These are phyloP conservation scores for Hylodesmum podocarpum DNA, from an alignment of 306 rosid species.

Conservation along the genomic window DNA sequence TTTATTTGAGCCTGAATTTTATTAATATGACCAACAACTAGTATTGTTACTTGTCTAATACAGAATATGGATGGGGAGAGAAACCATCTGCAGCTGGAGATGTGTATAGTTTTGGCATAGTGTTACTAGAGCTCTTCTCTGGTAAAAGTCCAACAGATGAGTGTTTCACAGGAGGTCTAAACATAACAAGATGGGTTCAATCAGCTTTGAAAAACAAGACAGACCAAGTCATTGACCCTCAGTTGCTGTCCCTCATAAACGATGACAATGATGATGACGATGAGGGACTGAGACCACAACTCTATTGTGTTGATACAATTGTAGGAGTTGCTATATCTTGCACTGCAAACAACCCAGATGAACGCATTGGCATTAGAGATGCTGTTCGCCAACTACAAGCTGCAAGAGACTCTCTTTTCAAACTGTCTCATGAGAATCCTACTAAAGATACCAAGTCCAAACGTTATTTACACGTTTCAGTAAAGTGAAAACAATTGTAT, in stretches of 20 bases:
- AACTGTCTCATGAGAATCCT: neutral
- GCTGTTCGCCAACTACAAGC: slow-evolving; percentile 47
- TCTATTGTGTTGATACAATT: slow-evolving; percentile 42
- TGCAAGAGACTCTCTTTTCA: slow-evolving; percentile 42
- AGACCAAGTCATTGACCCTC: slow-evolving; percentile 45
- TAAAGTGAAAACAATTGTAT: neutral
- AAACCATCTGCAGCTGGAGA: slow-evolving; percentile 67
- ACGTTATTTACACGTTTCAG: neutral
- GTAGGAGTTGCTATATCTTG: slow-evolving; percentile 57
- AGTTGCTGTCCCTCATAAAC: slow-evolving; percentile 32
- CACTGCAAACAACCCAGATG: slow-evolving; percentile 42
- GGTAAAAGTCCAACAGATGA: slow-evolving; percentile 65
- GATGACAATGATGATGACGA: no score
- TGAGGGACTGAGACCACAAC: slow-evolving; percentile 25
- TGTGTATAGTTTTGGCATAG: slow-evolving; percentile 72
- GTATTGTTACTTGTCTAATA: slow-evolving; percentile 6
- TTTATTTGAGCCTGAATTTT: neutral
- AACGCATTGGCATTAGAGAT: slow-evolving; percentile 50
- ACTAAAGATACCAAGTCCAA: neutral
- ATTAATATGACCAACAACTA: neutral
- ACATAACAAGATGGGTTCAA: slow-evolving; percentile 55
- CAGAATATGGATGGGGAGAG: slow-evolving; percentile 74
- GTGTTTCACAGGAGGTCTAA: slow-evolving; percentile 46
- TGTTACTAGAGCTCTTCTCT: slow-evolving; percentile 57
- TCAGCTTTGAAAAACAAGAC: slow-evolving; percentile 42